Evolutionary conservation across 805 yeast species (phyloP).

Genomic region (Lipomyces kockii): DNA sequence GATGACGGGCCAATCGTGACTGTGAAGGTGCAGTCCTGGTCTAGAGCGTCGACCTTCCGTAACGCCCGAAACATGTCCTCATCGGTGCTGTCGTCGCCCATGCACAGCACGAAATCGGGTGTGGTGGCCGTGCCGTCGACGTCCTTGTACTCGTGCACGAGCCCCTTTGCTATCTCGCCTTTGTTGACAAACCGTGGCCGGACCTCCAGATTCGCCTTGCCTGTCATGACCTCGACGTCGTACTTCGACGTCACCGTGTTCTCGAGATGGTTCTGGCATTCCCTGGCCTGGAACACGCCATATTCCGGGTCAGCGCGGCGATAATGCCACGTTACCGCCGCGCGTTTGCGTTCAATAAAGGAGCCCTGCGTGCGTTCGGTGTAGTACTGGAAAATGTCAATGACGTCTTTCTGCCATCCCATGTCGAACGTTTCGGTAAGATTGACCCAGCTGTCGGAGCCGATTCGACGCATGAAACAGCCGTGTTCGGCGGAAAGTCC

Average conservation of each 20-base stretch:
- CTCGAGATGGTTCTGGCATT: conserved; percentile 67
- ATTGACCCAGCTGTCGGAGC: conserved; percentile 73
- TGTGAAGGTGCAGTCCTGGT: conserved; percentile 53
- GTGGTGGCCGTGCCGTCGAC: conserved; percentile 26
- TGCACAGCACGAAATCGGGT: conserved; percentile 87
- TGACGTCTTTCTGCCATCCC: conserved; percentile 91
- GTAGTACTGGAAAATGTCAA: conserved; percentile 69
- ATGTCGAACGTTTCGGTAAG: conserved; percentile 81
- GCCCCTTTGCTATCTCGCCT: conserved; percentile 89
- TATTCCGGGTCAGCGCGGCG: conserved; percentile 92
- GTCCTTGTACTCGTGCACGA: conserved; percentile 57
- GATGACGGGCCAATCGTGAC: conserved; percentile 93
- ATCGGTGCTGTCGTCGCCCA: conserved; percentile 96
- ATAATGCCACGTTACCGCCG: conserved; percentile 98
- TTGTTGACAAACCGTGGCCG: conserved; percentile 93
- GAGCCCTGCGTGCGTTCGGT: conserved; percentile 93
- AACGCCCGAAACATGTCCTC: conserved; percentile 94
- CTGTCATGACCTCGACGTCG: conserved; percentile 94
- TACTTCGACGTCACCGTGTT: conserved; percentile 63
- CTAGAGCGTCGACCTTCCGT: conserved; percentile 59
- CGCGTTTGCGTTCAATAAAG: conserved; percentile 81
- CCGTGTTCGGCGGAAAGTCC: conserved; percentile 98
- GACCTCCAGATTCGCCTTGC: conserved; percentile 97
- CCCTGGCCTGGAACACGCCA: conserved; percentile 83
- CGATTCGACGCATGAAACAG: conserved; percentile 78